Evolutionary conservation across 1,284 basidiomycete species (phyloP).

Genomic region (Xerocomus nothofagi): DNA sequence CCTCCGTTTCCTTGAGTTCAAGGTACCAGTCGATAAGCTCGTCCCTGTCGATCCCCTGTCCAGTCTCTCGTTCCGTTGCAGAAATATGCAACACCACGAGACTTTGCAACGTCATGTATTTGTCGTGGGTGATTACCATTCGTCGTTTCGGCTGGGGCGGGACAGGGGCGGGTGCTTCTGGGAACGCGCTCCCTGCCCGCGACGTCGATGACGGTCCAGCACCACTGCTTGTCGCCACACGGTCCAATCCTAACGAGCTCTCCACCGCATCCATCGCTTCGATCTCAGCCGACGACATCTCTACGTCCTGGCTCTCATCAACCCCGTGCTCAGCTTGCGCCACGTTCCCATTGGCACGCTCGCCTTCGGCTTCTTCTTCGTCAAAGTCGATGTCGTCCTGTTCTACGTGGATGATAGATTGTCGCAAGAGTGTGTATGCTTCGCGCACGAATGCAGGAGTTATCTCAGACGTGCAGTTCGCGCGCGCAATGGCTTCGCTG

Average conservation of each 20-base stretch:
- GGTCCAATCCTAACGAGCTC: slow-evolving; percentile 46
- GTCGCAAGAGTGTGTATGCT: slow-evolving; percentile 89
- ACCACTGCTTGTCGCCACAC: slow-evolving; percentile 35
- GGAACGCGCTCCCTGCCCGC: slow-evolving; percentile 37
- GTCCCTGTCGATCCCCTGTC: slow-evolving; percentile 80
- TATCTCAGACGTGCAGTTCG: slow-evolving; percentile 94
- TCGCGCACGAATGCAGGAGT: slow-evolving; percentile 93
- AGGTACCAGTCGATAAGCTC: slow-evolving; percentile 97
- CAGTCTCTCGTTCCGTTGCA: slow-evolving; percentile 75
- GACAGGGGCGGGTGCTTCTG: slow-evolving; percentile 38
- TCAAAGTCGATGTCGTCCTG: slow-evolving; percentile 99
- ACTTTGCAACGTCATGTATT: slow-evolving; percentile 89
- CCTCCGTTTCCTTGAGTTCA: slow-evolving; percentile 82
- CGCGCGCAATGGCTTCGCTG: slow-evolving; percentile 95
- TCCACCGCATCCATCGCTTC: slow-evolving; percentile 61
- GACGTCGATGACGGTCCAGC: slow-evolving; percentile 42
- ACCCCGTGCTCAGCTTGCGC: slow-evolving; percentile 31
- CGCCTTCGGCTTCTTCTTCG: slow-evolving; percentile 79
- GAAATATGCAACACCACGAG: slow-evolving; percentile 84
- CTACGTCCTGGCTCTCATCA: slow-evolving; percentile 59
- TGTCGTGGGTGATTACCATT: slow-evolving; percentile 93
- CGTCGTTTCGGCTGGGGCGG: slow-evolving; percentile 58
- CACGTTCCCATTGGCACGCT: slow-evolving; percentile 40
- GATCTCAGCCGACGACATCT: slow-evolving; percentile 61
- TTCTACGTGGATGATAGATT: slow-evolving; percentile 99